phyloP scores from a whole-genome alignment of 352 stramenopile genomes.

The Globisporangium carolinianum region DNA sequence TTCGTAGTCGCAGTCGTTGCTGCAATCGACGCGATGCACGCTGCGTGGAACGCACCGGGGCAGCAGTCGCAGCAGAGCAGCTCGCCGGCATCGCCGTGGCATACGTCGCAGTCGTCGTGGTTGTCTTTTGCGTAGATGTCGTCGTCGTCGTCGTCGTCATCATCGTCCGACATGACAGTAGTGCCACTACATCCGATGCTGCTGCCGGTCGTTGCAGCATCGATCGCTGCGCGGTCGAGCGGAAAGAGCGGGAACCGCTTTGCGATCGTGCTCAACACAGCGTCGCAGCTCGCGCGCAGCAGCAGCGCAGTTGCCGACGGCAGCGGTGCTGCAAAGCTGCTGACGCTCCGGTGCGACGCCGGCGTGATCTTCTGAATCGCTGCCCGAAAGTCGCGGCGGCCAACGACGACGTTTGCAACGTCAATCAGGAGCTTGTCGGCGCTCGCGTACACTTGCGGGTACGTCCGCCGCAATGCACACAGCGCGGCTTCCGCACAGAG shows the following conservation, averaged over 20 bases:
- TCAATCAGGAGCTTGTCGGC: conserved; percentile 76
- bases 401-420: conserved; percentile 61
- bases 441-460: conserved; percentile 84
- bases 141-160: conserved; percentile 39
- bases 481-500: conserved; percentile 87
- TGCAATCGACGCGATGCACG: conserved; percentile 25
- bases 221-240: conserved; percentile 33
- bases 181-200: neutral
- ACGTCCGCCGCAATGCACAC: conserved; percentile 80
- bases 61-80: conserved; percentile 58
- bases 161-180: conserved; percentile 12
- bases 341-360: conserved; percentile 65
- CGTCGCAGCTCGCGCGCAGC: conserved; percentile 27
- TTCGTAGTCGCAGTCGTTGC: neutral
- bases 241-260: conserved; percentile 62
- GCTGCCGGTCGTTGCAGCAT: conserved; percentile 18
- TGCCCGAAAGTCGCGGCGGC: conserved; percentile 61
- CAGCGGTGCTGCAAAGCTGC: conserved; percentile 68
- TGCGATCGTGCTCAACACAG: conserved; percentile 36
- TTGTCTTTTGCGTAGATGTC: conserved; percentile 66
- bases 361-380: conserved; percentile 78
- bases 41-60: conserved; percentile 48
- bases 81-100: conserved; percentile 51
- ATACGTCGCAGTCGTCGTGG: conserved; percentile 62
- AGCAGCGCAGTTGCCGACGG: conserved; percentile 47